Conservation (phyloP, 371 early-diverging fungal species). For the Cokeromyces recurvatus region DNA sequence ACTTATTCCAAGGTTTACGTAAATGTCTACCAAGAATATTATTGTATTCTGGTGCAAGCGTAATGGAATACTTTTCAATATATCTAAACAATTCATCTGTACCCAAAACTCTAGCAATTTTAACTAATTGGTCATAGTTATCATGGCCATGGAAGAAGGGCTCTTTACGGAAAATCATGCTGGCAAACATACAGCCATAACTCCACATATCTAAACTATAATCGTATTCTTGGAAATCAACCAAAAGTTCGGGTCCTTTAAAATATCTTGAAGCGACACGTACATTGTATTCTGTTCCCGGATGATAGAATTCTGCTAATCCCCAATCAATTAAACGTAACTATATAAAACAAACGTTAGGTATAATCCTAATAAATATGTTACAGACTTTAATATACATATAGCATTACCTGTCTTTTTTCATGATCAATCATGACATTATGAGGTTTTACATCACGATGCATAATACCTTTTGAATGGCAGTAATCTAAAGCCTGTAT, state of each 20-base stretch:
- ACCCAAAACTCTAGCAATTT: constrained; percentile 96
- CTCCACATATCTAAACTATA: constrained; percentile 99
- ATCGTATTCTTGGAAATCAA: constrained; percentile 97
- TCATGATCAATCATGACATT: constrained; percentile 99
- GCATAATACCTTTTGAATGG: constrained; percentile 99
- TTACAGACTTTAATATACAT: too few species aligned
- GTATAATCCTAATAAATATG: too few species aligned
- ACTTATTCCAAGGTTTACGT: constrained; percentile 91
- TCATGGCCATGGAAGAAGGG: constrained; percentile 99
- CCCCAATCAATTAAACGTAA: constrained; percentile 99
- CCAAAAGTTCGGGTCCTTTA: constrained; percentile 98
- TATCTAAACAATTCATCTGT: constrained; percentile 92
- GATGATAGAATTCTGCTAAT: constrained; percentile 98
- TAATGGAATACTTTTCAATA: constrained; percentile 91
- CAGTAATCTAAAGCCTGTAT: constrained; percentile 90
- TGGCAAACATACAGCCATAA: constrained; percentile 98
- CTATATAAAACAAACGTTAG: too few species aligned
- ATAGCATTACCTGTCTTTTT: constrained; percentile 68
- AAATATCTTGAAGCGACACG: constrained; percentile 98
- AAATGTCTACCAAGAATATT: constrained; percentile 83
- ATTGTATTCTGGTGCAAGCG: constrained; percentile 84
- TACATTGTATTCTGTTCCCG: constrained; percentile 95
- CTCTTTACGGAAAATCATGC: constrained; percentile 97
- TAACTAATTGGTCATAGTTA: constrained; percentile 97
- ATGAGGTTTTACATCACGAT: constrained; percentile 99